Evolutionary conservation across 768 basidiomycete genomes (phyloP).

Genomic region (Obba rivulosa): DNA sequence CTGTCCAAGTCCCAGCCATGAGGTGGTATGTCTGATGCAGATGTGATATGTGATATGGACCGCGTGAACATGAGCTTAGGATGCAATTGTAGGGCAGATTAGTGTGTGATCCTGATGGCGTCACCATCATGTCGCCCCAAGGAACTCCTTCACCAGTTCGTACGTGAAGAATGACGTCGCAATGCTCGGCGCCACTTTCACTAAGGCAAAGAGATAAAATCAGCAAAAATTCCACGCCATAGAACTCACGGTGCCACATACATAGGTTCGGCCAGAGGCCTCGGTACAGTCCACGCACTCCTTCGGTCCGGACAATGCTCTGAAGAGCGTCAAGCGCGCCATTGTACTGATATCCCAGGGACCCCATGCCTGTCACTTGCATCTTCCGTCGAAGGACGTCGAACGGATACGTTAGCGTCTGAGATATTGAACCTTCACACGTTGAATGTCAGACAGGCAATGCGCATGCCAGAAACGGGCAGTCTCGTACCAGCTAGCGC

Average conservation of each 20-base stretch:
- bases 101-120: neutral
- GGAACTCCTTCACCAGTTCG: slow-evolving; percentile 55
- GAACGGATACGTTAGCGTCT: slow-evolving; percentile 93
- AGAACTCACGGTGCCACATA: slow-evolving; percentile 35
- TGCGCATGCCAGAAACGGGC: neutral
- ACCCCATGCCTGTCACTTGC: slow-evolving; percentile 83
- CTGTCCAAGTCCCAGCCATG: too few relatives aligned
- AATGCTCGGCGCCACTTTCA: slow-evolving; percentile 89
- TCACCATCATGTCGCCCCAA: slow-evolving; percentile 31
- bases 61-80: too few relatives aligned
- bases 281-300: slow-evolving; percentile 71
- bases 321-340: slow-evolving; percentile 77
- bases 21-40: too few relatives aligned
- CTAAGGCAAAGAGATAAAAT: slow-evolving; percentile 28
- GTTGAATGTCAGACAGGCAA: slow-evolving; percentile 3
- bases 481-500: slow-evolving; percentile 70
- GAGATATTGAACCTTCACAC: slow-evolving; percentile 73
- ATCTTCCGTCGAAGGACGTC: slow-evolving; percentile 94
- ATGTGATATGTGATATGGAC: too few relatives aligned
- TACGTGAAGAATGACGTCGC: slow-evolving; percentile 85
- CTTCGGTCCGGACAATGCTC: slow-evolving; percentile 68
- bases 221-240: neutral
- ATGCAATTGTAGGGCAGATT: too few relatives aligned
- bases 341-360: slow-evolving; percentile 59
- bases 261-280: slow-evolving; percentile 87